Conservation (phyloP, 1,284 basidiomycete genomes). For the Trametes hirsuta region DNA sequence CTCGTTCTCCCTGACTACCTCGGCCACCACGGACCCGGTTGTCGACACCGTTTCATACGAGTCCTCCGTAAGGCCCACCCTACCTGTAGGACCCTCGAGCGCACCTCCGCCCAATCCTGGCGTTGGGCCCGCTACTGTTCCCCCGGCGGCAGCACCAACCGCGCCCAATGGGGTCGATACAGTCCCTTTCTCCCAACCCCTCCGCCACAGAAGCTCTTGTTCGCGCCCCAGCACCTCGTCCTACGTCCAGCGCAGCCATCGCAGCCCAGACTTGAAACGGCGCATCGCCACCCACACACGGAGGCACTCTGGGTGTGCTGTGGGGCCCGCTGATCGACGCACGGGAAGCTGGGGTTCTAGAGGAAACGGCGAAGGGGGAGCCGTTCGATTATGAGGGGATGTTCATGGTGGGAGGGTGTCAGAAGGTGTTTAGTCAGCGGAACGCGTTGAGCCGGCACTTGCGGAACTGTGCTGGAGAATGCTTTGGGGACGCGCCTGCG, state of each 20-base stretch:
- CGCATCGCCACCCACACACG: conserved; percentile 54
- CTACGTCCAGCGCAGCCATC: conserved; percentile 40
- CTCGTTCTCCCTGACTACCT: too few relatives aligned
- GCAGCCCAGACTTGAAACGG: conserved; percentile 54
- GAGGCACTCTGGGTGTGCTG: conserved; percentile 30
- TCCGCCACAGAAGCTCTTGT: too few relatives aligned
- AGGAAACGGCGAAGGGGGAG: conserved; percentile 13
- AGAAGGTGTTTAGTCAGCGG: conserved; percentile 23
- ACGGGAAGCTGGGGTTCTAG: conserved; percentile 25
- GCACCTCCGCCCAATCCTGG: too few relatives aligned
- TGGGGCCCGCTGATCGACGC: conserved; percentile 43
- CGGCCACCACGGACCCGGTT: too few relatives aligned
- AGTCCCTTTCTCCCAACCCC: too few relatives aligned
- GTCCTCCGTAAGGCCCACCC: too few relatives aligned
- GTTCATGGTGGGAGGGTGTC: conserved; percentile 27
- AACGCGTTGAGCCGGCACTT: conserved; percentile 32
- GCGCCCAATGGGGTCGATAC: too few relatives aligned
- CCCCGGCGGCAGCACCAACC: too few relatives aligned
- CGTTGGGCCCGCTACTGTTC: too few relatives aligned
- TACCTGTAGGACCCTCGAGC: too few relatives aligned
- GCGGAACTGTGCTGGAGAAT: conserved; percentile 12
- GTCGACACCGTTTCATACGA: too few relatives aligned
- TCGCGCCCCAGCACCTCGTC: neutral
- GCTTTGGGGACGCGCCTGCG: conserved; percentile 10
- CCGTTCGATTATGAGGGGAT: neutral